phyloP scores from a whole-genome alignment of 169 alveolate genomes.

The Cryptosporidium muris region DNA sequence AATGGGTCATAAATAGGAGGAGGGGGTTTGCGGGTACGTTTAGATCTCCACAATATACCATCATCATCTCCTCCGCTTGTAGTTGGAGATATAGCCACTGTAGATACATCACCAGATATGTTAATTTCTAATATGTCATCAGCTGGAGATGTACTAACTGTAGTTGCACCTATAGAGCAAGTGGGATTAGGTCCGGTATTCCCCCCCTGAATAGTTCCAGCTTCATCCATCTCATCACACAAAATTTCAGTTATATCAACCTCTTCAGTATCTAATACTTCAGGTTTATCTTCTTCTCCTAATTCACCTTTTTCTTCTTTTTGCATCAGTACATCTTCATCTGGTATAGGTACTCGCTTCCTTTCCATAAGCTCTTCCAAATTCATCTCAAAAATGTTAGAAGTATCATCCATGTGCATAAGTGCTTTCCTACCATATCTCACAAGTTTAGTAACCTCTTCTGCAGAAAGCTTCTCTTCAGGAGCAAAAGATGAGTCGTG shows the following conservation, averaged over 20 bases:
- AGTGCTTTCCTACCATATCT: slow-evolving; percentile 63
- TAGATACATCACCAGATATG: background rate
- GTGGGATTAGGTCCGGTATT: background rate
- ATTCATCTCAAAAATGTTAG: slow-evolving; percentile 20
- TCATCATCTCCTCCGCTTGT: slow-evolving; percentile 47
- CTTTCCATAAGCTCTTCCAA: slow-evolving; percentile 58
- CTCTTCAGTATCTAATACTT: slow-evolving; percentile 30
- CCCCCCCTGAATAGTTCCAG: background rate
- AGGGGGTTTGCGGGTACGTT: slow-evolving; percentile 67
- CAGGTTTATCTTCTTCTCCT: slow-evolving; percentile 9
- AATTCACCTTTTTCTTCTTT: slow-evolving; percentile 45
- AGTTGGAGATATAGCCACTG: slow-evolving; percentile 37
- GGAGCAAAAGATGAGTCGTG: slow-evolving; percentile 72
- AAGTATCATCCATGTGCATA: slow-evolving; percentile 60
- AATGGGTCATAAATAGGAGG: slow-evolving; percentile 63
- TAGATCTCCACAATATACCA: slow-evolving; percentile 58
- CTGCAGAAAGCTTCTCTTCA: slow-evolving; percentile 65
- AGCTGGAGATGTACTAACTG: slow-evolving; percentile 30
- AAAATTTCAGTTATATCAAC: slow-evolving; percentile 63
- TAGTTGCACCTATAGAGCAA: background rate
- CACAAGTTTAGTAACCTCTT: slow-evolving; percentile 57
- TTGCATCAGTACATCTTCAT: slow-evolving; percentile 65
- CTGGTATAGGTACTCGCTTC: slow-evolving; percentile 68
- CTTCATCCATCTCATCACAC: slow-evolving; percentile 61
- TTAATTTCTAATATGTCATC: slow-evolving; percentile 30